Base-by-base conservation (phyloP, 331 rosid species). In the Quercus phellos region DNA sequence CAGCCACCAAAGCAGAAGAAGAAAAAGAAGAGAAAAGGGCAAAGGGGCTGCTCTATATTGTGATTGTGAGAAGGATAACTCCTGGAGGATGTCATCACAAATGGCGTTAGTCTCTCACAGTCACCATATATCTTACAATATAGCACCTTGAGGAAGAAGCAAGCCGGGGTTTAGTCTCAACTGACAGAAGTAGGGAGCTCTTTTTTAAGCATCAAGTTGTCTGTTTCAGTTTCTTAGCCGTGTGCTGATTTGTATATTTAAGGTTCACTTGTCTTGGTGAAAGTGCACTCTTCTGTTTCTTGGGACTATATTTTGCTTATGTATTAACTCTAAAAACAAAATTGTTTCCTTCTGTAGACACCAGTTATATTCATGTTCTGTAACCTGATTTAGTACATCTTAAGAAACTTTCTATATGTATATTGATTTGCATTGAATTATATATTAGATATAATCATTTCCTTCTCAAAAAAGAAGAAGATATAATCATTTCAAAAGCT, bases 1-100 rank as follows among this genome's bases (percentile, higher is more conserved):
- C 99, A 88, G 85, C 99, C 99, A 1, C 94, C 99, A 32, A 92
- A 88, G 85, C 95, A 87, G 85, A 92, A 90, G 84, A 84, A 82
- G 90, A 93, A 81, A 79, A 88, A 84, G 88, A 90, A 88, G 91
- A 86, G 92, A 74, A 94, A 84, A 89, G 85, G 93, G 18, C 92
- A 92, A 46, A 92, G 58, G 79, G 88, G 87, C 82, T 92, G 99
- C 81, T 88, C 94, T 74, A 90, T 94, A 76, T 76, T 94, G 88
- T 94, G 92, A 94, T 80, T 60, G 60, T 68, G 73, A 17, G 55
- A 73, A 66, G 70, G 24, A 66, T 80, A 55, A 84, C 55, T 77
- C 34, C 56, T 19, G 77, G 85, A 73, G 76, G 84, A 74, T 78
- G 88, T 79, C 79, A 74, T 84, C 89, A 88, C 76, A 66, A 81